Conservation (phyloP, 768 basidiomycete species). For the Hericium rajendrae region DNA sequence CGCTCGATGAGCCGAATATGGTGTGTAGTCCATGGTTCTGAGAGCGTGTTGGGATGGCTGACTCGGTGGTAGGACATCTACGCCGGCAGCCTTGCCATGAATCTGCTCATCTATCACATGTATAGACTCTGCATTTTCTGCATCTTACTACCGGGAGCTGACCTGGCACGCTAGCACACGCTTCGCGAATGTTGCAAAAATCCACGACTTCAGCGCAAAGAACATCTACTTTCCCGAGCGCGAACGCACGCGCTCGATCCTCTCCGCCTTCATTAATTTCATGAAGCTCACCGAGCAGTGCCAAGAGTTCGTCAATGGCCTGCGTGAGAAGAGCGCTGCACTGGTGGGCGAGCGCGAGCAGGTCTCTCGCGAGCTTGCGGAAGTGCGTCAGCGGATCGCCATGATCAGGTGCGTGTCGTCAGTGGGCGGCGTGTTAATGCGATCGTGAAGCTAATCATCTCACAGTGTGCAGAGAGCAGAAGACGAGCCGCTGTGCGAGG, state of each 20-base stretch:
- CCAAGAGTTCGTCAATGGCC: slow-evolving; percentile 46
- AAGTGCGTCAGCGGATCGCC: slow-evolving; percentile 42
- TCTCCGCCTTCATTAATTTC: slow-evolving; percentile 90
- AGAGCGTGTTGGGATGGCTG: background rate
- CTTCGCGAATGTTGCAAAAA: slow-evolving; percentile 62
- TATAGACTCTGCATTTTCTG: slow-evolving; percentile 21
- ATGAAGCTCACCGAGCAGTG: slow-evolving; percentile 82
- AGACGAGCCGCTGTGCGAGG: slow-evolving; percentile 60
- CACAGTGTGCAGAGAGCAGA: slow-evolving; percentile 51
- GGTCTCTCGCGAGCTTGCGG: slow-evolving; percentile 35
- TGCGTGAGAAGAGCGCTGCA: slow-evolving; percentile 51
- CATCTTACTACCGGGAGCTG: background rate
- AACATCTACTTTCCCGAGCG: slow-evolving; percentile 69
- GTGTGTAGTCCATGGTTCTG: slow-evolving; percentile 27
- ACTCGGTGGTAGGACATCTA: slow-evolving; percentile 51
- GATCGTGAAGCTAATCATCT: background rate
- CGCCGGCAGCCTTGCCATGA: slow-evolving; percentile 44
- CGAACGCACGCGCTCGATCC: slow-evolving; percentile 61
- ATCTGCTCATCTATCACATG: slow-evolving; percentile 65
- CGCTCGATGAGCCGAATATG: slow-evolving; percentile 39
- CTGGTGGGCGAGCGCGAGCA: slow-evolving; percentile 56
- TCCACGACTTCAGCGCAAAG: slow-evolving; percentile 66
- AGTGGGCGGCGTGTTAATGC: background rate
- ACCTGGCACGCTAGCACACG: slow-evolving; percentile 37
- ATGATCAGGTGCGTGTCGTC: slow-evolving; percentile 41